phyloP scores from a whole-genome alignment of 2,329 filamentous ascomycete species.

The Leptographium flavum region DNA sequence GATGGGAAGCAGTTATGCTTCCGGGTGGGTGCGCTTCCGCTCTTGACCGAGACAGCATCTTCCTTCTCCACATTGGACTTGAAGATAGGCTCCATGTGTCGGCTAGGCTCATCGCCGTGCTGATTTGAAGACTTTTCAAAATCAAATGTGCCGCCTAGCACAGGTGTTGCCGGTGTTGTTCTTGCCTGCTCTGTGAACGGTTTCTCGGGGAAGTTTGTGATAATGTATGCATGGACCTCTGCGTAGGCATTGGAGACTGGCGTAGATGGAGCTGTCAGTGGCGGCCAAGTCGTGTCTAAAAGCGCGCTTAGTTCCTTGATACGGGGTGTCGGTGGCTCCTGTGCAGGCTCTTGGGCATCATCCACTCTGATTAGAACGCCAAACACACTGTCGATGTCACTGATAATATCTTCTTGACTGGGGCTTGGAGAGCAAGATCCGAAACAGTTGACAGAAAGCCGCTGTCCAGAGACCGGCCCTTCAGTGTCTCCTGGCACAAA shows the following conservation, averaged over 20 bases:
- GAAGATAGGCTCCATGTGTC: neutral
- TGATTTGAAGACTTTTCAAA: neutral
- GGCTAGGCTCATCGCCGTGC: neutral
- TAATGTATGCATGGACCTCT: constrained; percentile 8
- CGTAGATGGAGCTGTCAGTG: constrained; percentile 5
- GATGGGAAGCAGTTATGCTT: neutral
- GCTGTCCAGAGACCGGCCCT: neutral
- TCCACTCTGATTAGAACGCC: constrained; percentile 4
- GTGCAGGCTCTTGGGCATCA: neutral
- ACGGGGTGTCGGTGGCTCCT: neutral
- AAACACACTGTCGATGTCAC: constrained; percentile 9
- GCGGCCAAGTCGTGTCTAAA: neutral
- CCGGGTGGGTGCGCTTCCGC: constrained; percentile 3
- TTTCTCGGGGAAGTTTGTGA: constrained; percentile 1
- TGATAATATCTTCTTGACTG: neutral
- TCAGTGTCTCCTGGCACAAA: neutral
- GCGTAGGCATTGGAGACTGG: constrained; percentile 9
- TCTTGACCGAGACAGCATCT: constrained; percentile 10
- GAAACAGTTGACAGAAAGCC: neutral
- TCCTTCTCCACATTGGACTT: neutral
- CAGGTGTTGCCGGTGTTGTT: neutral
- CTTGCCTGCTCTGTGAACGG: neutral
- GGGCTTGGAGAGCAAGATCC: neutral
- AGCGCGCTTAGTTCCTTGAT: neutral
- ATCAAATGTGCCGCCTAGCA: neutral